phyloP scores from a whole-genome alignment of 441 rosid genomes.

The Macaranga tanarius region DNA sequence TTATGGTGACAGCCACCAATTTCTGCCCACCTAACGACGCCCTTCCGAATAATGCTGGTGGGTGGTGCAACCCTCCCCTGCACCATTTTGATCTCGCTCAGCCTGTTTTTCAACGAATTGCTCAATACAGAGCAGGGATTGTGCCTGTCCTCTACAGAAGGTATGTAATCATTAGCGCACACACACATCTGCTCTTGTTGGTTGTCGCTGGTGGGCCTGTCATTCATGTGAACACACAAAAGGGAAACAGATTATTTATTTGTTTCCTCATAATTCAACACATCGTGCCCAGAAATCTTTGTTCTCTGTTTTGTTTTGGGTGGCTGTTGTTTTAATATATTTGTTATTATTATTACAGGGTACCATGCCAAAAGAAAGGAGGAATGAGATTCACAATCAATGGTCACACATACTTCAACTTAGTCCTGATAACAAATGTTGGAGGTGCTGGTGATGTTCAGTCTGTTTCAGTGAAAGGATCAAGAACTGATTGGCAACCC shows the following conservation, averaged over 20 bases:
- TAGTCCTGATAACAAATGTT: slow-evolving; percentile 50
- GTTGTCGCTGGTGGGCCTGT: too few species aligned
- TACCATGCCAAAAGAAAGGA: slow-evolving; percentile 38
- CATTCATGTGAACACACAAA: too few species aligned
- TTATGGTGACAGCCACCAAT: slow-evolving; percentile 85
- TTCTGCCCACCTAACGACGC: slow-evolving; percentile 57
- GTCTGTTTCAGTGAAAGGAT: slow-evolving; percentile 41
- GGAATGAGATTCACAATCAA: slow-evolving; percentile 52
- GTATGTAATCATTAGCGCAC: slow-evolving; percentile 10
- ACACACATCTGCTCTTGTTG: background rate
- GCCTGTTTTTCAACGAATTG: slow-evolving; percentile 49
- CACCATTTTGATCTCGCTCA: slow-evolving; percentile 49
- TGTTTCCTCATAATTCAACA: too few species aligned
- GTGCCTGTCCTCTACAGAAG: slow-evolving; percentile 50
- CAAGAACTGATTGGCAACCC: slow-evolving; percentile 39
- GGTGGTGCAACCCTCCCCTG: slow-evolving; percentile 54
- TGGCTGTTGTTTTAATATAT: background rate
- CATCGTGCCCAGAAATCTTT: too few species aligned
- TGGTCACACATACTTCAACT: slow-evolving; percentile 51
- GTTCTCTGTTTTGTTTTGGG: too few species aligned
- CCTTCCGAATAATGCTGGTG: slow-evolving; percentile 43
- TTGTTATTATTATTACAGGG: slow-evolving; percentile 25
- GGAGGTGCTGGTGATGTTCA: slow-evolving; percentile 52
- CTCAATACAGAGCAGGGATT: slow-evolving; percentile 42
- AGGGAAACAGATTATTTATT: too few species aligned